phyloP scores from a whole-genome alignment of 2,329 filamentous ascomycete species.

The Epichloe sp. region DNA sequence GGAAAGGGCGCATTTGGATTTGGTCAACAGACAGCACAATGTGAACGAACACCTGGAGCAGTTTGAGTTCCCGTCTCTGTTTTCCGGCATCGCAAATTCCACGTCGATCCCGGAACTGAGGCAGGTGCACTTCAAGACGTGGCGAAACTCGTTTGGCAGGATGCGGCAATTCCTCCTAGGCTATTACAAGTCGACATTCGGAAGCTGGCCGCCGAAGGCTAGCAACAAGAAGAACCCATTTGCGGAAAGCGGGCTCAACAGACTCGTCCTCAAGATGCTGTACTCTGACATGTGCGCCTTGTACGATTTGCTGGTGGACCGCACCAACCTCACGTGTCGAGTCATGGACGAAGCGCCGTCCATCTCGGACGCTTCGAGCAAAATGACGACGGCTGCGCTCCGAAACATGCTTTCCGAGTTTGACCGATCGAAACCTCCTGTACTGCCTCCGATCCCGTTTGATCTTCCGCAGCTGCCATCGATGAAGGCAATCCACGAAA shows the following conservation, averaged over 20 bases:
- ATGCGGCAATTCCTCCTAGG: slow-evolving; percentile 62
- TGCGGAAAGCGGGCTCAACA: slow-evolving; percentile 73
- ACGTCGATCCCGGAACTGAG: slow-evolving; percentile 66
- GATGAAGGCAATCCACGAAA: slow-evolving; percentile 51
- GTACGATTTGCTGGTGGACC: slow-evolving; percentile 81
- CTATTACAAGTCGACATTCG: slow-evolving; percentile 48
- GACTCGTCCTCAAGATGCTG: slow-evolving; percentile 65
- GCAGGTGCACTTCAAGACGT: slow-evolving; percentile 68
- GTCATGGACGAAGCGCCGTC: slow-evolving; percentile 54
- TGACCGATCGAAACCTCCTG: slow-evolving; percentile 77
- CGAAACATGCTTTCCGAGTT: slow-evolving; percentile 76
- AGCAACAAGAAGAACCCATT: slow-evolving; percentile 85
- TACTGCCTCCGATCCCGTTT: slow-evolving; percentile 82
- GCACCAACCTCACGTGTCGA: slow-evolving; percentile 63
- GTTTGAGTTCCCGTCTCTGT: slow-evolving; percentile 85
- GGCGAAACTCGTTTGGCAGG: slow-evolving; percentile 61
- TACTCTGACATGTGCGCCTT: slow-evolving; percentile 78
- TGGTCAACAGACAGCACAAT: slow-evolving; percentile 57
- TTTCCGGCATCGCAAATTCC: slow-evolving; percentile 76
- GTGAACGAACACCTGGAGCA: slow-evolving; percentile 64
- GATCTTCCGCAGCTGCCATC: slow-evolving; percentile 70
- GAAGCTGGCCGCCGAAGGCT: slow-evolving; percentile 81
- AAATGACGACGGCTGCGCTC: slow-evolving; percentile 55
- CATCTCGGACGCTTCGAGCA: slow-evolving; percentile 41
- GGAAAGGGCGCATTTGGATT: slow-evolving; percentile 68